Evolutionary conservation across 106 monocot species (phyloP).

Genomic region (Acorus gramineus): DNA sequence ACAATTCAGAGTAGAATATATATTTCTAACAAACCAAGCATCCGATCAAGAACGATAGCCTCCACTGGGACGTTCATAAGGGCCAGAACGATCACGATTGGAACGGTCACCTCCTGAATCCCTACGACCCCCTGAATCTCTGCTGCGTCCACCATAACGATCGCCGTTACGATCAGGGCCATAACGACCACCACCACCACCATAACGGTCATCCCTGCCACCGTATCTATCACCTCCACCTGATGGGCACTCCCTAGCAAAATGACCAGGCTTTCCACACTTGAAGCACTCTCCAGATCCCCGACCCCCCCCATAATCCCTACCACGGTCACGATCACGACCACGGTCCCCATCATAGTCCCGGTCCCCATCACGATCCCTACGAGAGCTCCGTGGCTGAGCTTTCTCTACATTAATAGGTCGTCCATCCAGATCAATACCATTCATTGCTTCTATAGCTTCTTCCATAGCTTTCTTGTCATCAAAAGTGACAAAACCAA

Average conservation of each 20-base stretch:
- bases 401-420: slow-evolving; percentile 92
- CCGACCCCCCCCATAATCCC: slow-evolving; percentile 40
- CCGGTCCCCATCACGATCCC: slow-evolving; percentile 38
- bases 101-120: slow-evolving; percentile 59
- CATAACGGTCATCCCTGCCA: slow-evolving; percentile 49
- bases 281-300: slow-evolving; percentile 78
- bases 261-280: slow-evolving; percentile 96
- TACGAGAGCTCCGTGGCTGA: slow-evolving; percentile 42
- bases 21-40: not conserved
- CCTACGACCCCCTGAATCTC: slow-evolving; percentile 45
- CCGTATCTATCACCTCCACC: slow-evolving; percentile 62
- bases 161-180: slow-evolving; percentile 53
- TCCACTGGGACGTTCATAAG: slow-evolving; percentile 70
- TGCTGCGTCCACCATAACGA: slow-evolving; percentile 47
- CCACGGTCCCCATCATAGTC: slow-evolving; percentile 44
- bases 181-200: slow-evolving; percentile 34
- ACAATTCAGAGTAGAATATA: not conserved
- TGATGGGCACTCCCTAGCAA: slow-evolving; percentile 91
- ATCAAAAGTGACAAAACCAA: slow-evolving; percentile 90
- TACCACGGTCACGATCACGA: slow-evolving; percentile 36
- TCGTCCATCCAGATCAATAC: slow-evolving; percentile 84
- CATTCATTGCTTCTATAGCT: slow-evolving; percentile 95
- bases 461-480: slow-evolving; percentile 87
- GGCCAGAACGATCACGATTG: slow-evolving; percentile 80
- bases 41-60: slow-evolving; percentile 33